Conservation (phyloP, 148 eudicot genomes). For the Rhododendron ovatum region DNA sequence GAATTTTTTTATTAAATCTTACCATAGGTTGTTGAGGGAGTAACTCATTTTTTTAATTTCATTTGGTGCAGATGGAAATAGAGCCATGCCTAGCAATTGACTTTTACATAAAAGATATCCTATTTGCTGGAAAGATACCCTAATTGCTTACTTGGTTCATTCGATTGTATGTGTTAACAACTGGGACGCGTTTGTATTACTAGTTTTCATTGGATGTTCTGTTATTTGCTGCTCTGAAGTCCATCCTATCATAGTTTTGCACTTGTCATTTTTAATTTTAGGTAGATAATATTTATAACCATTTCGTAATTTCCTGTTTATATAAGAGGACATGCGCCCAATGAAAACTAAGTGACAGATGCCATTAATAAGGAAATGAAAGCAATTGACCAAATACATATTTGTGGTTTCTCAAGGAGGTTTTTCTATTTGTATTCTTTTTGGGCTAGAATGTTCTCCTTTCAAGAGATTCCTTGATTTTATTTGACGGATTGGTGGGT, state of each 20-base stretch:
- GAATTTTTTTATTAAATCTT: background rate
- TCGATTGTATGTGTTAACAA: background rate
- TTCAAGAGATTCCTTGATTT: background rate
- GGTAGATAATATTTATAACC: background rate
- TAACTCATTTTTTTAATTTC: constrained; percentile 10
- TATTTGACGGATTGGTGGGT: background rate
- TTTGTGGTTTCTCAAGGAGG: background rate
- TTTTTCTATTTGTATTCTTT: background rate
- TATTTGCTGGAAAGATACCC: constrained; percentile 64
- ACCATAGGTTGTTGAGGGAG: constrained; percentile 8
- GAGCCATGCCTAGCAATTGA: constrained; percentile 89
- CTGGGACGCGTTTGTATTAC: background rate
- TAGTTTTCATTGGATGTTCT: background rate
- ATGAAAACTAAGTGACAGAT: background rate
- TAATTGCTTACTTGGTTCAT: constrained; percentile 13
- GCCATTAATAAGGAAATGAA: background rate
- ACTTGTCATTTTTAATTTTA: background rate
- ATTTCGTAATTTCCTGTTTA: background rate
- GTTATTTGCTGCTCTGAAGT: background rate
- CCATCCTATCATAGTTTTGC: background rate
- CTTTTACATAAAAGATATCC: constrained; percentile 74
- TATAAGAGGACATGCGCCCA: background rate
- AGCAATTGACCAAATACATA: background rate
- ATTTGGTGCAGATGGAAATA: constrained; percentile 71
- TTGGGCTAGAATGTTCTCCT: background rate